Conservation (phyloP, 345 rosid species). For the Arabidopsis suecica region DNA sequence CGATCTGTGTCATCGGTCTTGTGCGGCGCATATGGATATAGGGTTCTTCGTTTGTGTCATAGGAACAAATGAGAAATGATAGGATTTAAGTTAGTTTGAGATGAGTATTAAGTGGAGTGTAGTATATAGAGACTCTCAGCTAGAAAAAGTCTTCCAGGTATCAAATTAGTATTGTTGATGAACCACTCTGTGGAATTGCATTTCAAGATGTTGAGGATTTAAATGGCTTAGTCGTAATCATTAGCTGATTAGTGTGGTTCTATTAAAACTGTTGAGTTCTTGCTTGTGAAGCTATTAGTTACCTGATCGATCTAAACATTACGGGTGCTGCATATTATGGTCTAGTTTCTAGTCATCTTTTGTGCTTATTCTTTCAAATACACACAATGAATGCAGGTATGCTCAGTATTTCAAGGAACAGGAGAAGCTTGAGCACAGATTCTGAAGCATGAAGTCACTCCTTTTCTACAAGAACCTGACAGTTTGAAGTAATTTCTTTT, state of each 20-base stretch:
- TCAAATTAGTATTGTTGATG: not conserved
- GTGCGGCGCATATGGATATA: not conserved
- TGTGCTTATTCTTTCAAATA: not conserved
- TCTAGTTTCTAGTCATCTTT: conserved; percentile 2
- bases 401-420: conserved; percentile 59
- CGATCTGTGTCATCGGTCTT: conserved; percentile 3
- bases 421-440: conserved; percentile 67
- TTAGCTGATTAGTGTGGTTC: not conserved
- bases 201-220: not conserved
- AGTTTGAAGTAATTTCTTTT: conserved; percentile 1
- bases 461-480: not conserved
- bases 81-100: not conserved
- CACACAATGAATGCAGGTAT: conserved; percentile 53
- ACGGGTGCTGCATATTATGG: not conserved
- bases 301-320: not conserved
- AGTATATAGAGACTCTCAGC: not conserved
- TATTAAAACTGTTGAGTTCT: not conserved
- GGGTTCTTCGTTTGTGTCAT: conserved; percentile 15
- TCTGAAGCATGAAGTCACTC: conserved; percentile 41
- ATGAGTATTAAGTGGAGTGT: not conserved
- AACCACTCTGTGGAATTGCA: not conserved
- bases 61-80: not conserved
- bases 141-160: not conserved
- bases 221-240: not conserved
- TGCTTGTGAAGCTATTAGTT: not conserved